Evolutionary conservation across 2,329 filamentous ascomycete genomes (phyloP), one percentile per base, ranked within the genome.

Genomic region (Fusarium setosum): DNA sequence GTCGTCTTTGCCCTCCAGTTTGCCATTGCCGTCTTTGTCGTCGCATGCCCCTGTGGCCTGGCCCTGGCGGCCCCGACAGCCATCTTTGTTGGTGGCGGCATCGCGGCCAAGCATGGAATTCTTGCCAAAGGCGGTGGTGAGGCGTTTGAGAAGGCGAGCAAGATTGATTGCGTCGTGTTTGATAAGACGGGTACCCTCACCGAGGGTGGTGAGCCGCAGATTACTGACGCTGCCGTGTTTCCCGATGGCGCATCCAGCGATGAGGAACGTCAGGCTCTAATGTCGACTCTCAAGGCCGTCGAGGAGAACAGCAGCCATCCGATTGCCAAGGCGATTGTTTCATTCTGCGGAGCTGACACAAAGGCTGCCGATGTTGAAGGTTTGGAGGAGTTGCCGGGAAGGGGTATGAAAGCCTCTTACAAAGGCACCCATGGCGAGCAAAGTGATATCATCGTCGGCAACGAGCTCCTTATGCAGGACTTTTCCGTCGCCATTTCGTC

Each of bases 171-270:
- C 51, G 89, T 96, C 35, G 91, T 96, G 1, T 96, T 96, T 74
- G 93, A 96, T 83, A 96, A 96, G 82, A 96, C 93, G 0, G 93
- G 93, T 2, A 96, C 93, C 0, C 80, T 96, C 58, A 96, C 93
- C 0, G 81, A 90, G 69, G 82, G 91, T 5, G 91, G 90, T 7
- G 89, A 92, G 66, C 91, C 92, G 0, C 86, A 82, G 24, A 88
- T 95, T 20, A 92, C 88, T 0, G 84, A 88, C 65, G 80, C 79
- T 11, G 71, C 76, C 37, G 50, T 85, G 4, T 82, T 81, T 40
- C 75, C 76, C 0, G 77, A 76, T 35, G 63, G 57, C 31, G 51
- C 37, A 9, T 44, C 68, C 8, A 60, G 57, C 23, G 61, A 70
- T 10, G 64, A 72, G 11, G 69, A 71, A 24, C 72, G 71, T 11